These are phyloP conservation scores for Aspergillus sp. DNA, from an alignment of 2,329 filamentous ascomycete genomes.

Conservation along the genomic window DNA sequence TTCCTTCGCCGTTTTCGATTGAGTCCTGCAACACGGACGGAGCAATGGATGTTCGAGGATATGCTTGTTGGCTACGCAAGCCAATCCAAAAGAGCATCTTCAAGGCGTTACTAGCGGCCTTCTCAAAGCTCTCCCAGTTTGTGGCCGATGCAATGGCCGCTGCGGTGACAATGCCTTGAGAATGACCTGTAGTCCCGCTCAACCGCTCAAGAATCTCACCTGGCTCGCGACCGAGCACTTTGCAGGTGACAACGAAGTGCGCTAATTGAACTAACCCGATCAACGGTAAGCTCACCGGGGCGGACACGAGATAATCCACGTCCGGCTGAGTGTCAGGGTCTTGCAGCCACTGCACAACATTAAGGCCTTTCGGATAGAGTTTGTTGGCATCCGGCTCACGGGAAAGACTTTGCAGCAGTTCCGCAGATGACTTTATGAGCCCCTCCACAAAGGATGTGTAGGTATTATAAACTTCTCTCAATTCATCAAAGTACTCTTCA, in stretches of 20 bases:
- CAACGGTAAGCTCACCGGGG: slow-evolving; percentile 90
- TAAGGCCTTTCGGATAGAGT: slow-evolving; percentile 94
- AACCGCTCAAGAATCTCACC: slow-evolving; percentile 83
- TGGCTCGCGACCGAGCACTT: slow-evolving; percentile 83
- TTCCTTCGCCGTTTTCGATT: slow-evolving; percentile 89
- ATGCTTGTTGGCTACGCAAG: slow-evolving; percentile 93
- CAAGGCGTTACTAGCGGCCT: slow-evolving; percentile 74
- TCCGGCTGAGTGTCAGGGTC: slow-evolving; percentile 88
- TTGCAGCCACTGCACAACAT: slow-evolving; percentile 91
- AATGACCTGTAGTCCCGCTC: slow-evolving; percentile 89
- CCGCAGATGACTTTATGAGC: slow-evolving; percentile 75
- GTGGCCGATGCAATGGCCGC: slow-evolving; percentile 87
- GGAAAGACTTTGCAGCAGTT: slow-evolving; percentile 81
- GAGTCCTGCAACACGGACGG: slow-evolving; percentile 91
- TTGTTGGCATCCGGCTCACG: slow-evolving; percentile 86
- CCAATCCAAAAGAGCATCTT: slow-evolving; percentile 99
- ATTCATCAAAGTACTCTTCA: slow-evolving; percentile 98
- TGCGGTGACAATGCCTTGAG: slow-evolving; percentile 91
- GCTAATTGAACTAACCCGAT: slow-evolving; percentile 95
- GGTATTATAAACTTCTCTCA: slow-evolving; percentile 85
- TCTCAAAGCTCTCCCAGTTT: slow-evolving; percentile 89
- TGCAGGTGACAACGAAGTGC: slow-evolving; percentile 93
- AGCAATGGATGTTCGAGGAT: slow-evolving; percentile 89
- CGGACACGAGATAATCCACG: slow-evolving; percentile 89
- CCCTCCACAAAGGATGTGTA: slow-evolving; percentile 90